phyloP scores from a whole-genome alignment of 805 yeast species.

The Osmozyma mogii region DNA sequence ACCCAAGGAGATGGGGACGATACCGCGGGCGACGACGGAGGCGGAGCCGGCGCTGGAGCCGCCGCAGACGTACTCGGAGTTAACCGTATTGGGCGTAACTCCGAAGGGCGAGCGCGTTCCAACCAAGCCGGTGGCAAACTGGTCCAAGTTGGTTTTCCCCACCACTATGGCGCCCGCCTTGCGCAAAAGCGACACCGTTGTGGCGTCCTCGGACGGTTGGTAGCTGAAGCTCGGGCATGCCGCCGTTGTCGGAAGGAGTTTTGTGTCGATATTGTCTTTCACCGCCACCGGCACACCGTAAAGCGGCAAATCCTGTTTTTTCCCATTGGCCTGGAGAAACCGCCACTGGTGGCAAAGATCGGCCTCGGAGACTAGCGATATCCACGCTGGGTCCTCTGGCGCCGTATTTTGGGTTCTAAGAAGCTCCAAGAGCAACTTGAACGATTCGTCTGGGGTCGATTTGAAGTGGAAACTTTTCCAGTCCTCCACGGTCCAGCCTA shows the following conservation, averaged over 20 bases:
- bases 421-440: constrained; percentile 37
- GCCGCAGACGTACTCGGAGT: constrained; percentile 75
- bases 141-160: constrained; percentile 94
- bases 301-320: constrained; percentile 52
- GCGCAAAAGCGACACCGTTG: constrained; percentile 64
- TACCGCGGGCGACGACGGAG: constrained; percentile 79
- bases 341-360: constrained; percentile 71
- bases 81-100: constrained; percentile 71
- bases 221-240: constrained; percentile 86
- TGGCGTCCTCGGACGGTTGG: constrained; percentile 63
- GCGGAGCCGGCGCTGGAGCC: constrained; percentile 98
- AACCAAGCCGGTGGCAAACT: constrained; percentile 95
- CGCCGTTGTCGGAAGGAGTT: constrained; percentile 79
- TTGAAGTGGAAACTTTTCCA: constrained; percentile 67
- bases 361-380: constrained; percentile 61
- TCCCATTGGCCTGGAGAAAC: constrained; percentile 53
- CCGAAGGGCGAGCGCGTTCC: constrained; percentile 97
- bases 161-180: constrained; percentile 88
- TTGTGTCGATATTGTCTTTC: constrained; percentile 90
- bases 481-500: constrained; percentile 75
- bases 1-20: constrained; percentile 83
- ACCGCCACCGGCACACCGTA: constrained; percentile 95
- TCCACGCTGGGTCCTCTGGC: constrained; percentile 84
- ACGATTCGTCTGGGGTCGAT: constrained; percentile 56
- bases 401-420: constrained; percentile 39